A percentile compares a stretch with the other conserved stretches of the same genome.
These are phyloP conservation scores for Adansonia digitata DNA, from an alignment of 345 rosid genomes.

Conservation along the genomic window DNA sequence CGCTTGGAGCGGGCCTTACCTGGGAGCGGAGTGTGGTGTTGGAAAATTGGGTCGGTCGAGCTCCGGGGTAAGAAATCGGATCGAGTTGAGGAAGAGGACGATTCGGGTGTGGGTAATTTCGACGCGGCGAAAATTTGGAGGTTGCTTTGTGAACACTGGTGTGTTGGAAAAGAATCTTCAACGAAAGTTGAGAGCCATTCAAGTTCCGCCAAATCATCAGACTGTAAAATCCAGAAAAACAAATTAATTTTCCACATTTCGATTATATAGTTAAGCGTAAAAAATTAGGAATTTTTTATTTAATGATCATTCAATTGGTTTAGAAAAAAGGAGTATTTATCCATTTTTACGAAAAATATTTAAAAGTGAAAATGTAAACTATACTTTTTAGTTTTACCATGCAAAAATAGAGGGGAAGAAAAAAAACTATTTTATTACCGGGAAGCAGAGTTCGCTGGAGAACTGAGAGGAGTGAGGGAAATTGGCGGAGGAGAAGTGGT, in stretches of 20 bases:
- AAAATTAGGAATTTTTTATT: neutral
- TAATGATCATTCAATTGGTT: neutral
- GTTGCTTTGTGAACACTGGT: constrained; percentile 37
- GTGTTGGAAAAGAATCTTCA: constrained; percentile 59
- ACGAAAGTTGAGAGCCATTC: constrained; percentile 84
- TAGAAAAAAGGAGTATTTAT: too few species aligned
- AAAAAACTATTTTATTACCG: constrained; percentile 30
- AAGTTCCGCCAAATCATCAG: constrained; percentile 65
- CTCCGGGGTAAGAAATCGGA: constrained; percentile 16
- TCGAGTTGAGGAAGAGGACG: constrained; percentile 37
- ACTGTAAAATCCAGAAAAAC: constrained; percentile 29
- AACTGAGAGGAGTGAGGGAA: constrained; percentile 37
- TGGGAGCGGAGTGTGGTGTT: constrained; percentile 42
- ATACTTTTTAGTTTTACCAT: neutral
- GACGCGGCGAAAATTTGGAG: constrained; percentile 35
- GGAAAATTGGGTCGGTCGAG: constrained; percentile 29
- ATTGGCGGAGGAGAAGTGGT: constrained; percentile 9
- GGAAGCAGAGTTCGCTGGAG: constrained; percentile 59
- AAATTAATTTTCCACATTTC: neutral
- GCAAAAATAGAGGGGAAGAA: neutral
- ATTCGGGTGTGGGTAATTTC: constrained; percentile 46
- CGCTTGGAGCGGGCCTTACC: constrained; percentile 67
- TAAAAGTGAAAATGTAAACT: neutral
- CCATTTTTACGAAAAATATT: neutral
- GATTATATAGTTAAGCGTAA: neutral